Percentiles rank a stretch among this genome's conserved stretches.
phyloP scores from a whole-genome alignment of 106 monocot species.

The Allium fistulosum region DNA sequence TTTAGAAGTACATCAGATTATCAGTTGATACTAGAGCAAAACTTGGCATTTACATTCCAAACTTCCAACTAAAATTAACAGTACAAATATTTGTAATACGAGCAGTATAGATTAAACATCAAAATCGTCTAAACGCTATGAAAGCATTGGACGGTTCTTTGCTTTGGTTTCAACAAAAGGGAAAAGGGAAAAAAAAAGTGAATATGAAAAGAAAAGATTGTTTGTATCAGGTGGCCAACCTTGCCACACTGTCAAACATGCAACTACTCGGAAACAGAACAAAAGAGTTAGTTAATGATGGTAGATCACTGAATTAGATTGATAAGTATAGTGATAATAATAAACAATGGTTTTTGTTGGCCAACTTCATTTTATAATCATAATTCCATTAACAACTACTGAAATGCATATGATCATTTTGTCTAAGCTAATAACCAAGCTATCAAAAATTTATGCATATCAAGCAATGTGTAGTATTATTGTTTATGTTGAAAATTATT shows the following conservation, averaged over 20 bases:
- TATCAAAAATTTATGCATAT: background rate
- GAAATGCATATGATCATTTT: background rate
- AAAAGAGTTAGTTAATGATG: background rate
- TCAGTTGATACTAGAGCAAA: too few relatives aligned
- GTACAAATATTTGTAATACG: too few relatives aligned
- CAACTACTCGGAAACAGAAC: background rate
- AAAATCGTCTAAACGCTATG: too few relatives aligned
- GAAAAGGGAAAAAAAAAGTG: too few relatives aligned
- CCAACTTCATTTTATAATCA: background rate
- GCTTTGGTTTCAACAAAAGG: too few relatives aligned
- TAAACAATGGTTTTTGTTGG: background rate
- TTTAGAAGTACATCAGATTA: too few relatives aligned
- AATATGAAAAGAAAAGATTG: too few relatives aligned
- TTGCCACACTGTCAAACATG: background rate
- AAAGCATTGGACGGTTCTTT: too few relatives aligned
- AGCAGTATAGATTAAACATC: too few relatives aligned
- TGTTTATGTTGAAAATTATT: too few relatives aligned
- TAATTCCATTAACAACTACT: background rate
- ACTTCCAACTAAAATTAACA: too few relatives aligned
- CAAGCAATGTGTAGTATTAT: background rate
- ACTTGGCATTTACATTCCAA: too few relatives aligned
- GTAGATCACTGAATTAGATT: background rate
- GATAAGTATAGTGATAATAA: background rate
- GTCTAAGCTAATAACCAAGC: background rate
- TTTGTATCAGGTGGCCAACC: background rate